These are phyloP conservation scores for Hyaloscypha hepaticicola DNA, from an alignment of 495 filamentous ascomycete genomes.

Conservation along the genomic window DNA sequence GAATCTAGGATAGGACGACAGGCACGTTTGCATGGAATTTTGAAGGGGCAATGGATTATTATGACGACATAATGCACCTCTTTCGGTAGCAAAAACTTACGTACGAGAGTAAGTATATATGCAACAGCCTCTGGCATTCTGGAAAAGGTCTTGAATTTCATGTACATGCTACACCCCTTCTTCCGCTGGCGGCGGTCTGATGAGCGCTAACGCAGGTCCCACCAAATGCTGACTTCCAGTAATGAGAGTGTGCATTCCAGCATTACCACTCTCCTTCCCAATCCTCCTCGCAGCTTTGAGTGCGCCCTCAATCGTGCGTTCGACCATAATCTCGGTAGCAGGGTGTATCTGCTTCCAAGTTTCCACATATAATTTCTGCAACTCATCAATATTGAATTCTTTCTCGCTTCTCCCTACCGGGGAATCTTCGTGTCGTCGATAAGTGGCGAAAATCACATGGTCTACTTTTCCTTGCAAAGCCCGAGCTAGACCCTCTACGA, in stretches of 20 bases:
- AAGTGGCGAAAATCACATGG: slow-evolving; percentile 66
- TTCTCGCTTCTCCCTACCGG: neutral
- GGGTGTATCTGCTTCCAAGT: slow-evolving; percentile 70
- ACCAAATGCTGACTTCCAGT: slow-evolving; percentile 90
- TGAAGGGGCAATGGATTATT: too few relatives aligned
- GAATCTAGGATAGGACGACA: too few relatives aligned
- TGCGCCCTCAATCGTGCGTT: slow-evolving; percentile 86
- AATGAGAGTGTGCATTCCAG: slow-evolving; percentile 46
- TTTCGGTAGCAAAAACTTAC: too few relatives aligned
- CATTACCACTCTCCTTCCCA: slow-evolving; percentile 26
- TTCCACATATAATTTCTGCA: slow-evolving; percentile 70
- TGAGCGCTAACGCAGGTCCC: slow-evolving; percentile 53
- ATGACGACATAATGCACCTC: too few relatives aligned
- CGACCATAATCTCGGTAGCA: slow-evolving; percentile 57
- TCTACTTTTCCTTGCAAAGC: slow-evolving; percentile 43
- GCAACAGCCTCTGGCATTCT: too few relatives aligned
- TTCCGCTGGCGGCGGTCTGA: neutral
- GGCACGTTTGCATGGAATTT: too few relatives aligned
- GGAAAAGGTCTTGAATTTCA: too few relatives aligned
- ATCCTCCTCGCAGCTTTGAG: slow-evolving; percentile 62
- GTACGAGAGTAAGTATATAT: too few relatives aligned
- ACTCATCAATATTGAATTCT: neutral
- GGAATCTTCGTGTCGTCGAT: neutral
- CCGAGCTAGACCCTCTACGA: slow-evolving; percentile 59
- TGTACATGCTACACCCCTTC: neutral